phyloP scores from a whole-genome alignment of 148 eudicot genomes.

The Fagopyrum tataricum region DNA sequence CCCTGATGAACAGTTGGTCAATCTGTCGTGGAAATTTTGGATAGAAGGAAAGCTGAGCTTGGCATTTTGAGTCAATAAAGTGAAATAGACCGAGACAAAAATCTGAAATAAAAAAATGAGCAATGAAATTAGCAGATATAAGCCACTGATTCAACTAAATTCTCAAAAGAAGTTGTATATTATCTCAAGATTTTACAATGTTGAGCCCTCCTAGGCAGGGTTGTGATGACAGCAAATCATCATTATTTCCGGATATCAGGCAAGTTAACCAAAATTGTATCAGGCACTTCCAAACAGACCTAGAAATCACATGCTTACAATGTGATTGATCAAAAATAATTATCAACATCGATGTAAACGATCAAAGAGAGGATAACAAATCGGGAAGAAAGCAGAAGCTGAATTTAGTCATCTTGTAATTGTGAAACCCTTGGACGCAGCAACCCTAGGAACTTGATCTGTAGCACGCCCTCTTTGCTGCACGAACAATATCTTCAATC shows the following conservation, averaged over 20 bases:
- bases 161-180: background rate
- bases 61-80: background rate
- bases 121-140: background rate
- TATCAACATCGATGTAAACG: background rate
- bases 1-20: background rate
- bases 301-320: background rate
- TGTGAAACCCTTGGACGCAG: constrained; percentile 32
- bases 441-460: constrained; percentile 57
- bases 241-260: constrained; percentile 1
- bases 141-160: background rate
- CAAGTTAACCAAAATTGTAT: constrained; percentile 6
- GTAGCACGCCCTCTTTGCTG: constrained; percentile 73
- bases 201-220: background rate
- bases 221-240: background rate
- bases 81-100: background rate
- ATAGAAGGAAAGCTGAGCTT: background rate
- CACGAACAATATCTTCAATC: constrained; percentile 88
- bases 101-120: background rate
- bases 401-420: background rate
- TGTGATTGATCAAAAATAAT: background rate
- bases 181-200: background rate
- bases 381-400: background rate
- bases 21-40: background rate
- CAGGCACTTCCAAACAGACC: constrained; percentile 5
- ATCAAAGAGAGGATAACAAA: background rate